phyloP scores from a whole-genome alignment of 2,329 filamentous ascomycete genomes.

The Paracamarosporium sp. region DNA sequence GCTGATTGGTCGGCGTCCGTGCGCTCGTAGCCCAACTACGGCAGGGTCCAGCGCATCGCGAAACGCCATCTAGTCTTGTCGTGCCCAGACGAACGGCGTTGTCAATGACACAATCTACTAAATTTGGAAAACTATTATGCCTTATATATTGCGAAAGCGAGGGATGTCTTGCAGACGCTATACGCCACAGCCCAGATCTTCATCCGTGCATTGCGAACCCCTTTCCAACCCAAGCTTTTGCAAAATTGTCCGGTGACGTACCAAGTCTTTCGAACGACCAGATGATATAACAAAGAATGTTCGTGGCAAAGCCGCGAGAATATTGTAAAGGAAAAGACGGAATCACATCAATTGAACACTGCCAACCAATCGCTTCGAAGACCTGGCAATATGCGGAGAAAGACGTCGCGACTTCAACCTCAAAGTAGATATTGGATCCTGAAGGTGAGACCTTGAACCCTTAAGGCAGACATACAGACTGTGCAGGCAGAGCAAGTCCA shows the following conservation, averaged over 20 bases:
- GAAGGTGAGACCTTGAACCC: no score
- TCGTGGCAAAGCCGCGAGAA: no score
- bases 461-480: no score
- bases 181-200: background rate
- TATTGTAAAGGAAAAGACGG: no score
- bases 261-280: no score
- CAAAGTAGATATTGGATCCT: no score
- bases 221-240: background rate
- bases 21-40: background rate
- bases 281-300: no score
- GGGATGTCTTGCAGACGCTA: background rate
- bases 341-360: no score
- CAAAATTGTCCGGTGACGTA: background rate
- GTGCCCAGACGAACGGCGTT: background rate
- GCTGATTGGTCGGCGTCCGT: background rate
- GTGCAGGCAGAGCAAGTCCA: no score
- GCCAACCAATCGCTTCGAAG: no score
- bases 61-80: background rate
- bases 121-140: background rate
- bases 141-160: background rate
- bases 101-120: background rate
- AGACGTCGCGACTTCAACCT: no score
- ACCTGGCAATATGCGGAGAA: no score
- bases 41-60: background rate
- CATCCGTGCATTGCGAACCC: background rate